Conservation (phyloP, 768 basidiomycete species). For the Hygrocybe coccinea region DNA sequence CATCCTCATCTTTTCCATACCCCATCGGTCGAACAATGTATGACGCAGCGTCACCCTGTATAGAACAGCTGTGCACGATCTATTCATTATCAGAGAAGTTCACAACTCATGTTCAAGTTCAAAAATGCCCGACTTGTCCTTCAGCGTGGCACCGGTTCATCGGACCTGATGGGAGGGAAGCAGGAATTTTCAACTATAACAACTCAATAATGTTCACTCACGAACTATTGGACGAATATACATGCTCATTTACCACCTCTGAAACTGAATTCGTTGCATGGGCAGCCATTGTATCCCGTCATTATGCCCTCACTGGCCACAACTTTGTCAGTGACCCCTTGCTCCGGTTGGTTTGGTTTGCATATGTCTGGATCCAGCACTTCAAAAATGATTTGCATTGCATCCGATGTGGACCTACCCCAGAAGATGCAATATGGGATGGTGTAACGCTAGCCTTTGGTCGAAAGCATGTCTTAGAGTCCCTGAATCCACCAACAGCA, state of each 20-base stretch:
- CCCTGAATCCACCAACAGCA: conserved; percentile 5
- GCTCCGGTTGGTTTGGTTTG: neutral
- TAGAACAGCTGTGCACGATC: neutral
- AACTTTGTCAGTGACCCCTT: neutral
- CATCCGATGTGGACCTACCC: conserved; percentile 16
- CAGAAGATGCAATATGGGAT: conserved; percentile 18
- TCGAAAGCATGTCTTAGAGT: conserved; percentile 12
- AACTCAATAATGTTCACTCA: conserved; percentile 29
- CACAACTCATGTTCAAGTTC: neutral
- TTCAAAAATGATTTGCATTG: conserved; percentile 17
- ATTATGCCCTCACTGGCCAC: neutral
- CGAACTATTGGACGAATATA: conserved; percentile 33
- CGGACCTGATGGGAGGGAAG: conserved; percentile 26
- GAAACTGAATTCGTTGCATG: conserved; percentile 19
- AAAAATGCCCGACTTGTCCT: conserved; percentile 3
- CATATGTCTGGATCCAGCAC: neutral
- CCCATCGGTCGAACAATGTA: neutral
- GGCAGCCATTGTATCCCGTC: neutral
- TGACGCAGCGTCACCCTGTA: no score
- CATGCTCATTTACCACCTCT: conserved; percentile 26
- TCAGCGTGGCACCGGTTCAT: conserved; percentile 15
- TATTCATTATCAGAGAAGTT: neutral
- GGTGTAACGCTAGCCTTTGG: conserved; percentile 20
- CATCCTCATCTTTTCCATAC: neutral
- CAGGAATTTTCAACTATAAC: conserved; percentile 34